Evolutionary conservation across 345 rosid species (phyloP).

Genomic region (Melastoma malabathricum): DNA sequence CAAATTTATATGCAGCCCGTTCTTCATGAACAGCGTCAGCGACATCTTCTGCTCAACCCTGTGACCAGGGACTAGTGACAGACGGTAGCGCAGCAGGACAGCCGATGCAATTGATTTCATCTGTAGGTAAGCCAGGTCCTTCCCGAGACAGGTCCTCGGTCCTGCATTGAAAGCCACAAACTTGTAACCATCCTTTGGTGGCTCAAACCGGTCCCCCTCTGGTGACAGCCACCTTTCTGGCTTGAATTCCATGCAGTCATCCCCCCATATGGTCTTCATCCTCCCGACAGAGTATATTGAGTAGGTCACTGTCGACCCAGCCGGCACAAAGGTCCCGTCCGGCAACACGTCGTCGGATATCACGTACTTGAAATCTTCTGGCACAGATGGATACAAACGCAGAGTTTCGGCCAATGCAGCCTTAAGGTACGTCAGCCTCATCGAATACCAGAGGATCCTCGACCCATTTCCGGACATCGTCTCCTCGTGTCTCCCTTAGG

Average conservation of each 20-base stretch:
- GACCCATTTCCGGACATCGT: conserved; percentile 40
- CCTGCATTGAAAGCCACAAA: conserved; percentile 87
- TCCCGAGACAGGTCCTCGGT: conserved; percentile 85
- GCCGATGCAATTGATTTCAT: conserved; percentile 90
- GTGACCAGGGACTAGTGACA: conserved; percentile 60
- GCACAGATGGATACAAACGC: conserved; percentile 86
- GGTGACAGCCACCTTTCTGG: conserved; percentile 77
- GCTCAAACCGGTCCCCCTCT: conserved; percentile 40
- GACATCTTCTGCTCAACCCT: conserved; percentile 92
- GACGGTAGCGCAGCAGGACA: conserved; percentile 62
- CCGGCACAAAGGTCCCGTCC: conserved; percentile 61
- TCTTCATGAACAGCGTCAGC: conserved; percentile 79
- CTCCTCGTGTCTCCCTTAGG: conserved; percentile 55
- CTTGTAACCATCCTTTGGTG: conserved; percentile 72
- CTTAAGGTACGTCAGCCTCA: conserved; percentile 65
- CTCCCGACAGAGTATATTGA: conserved; percentile 84
- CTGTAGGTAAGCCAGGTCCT: conserved; percentile 80
- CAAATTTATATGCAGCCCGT: conserved; percentile 61
- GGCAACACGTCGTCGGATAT: conserved; percentile 63
- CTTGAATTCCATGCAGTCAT: conserved; percentile 65
- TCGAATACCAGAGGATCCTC: conserved; percentile 65
- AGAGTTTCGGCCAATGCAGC: conserved; percentile 84
- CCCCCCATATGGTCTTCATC: conserved; percentile 85
- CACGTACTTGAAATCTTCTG: conserved; percentile 75
- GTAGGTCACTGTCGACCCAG: conserved; percentile 76